Percentiles rank a stretch among this genome's conserved stretches.
Conservation (phyloP, 2,329 filamentous ascomycete species). For the Tolypocladium sp. region DNA sequence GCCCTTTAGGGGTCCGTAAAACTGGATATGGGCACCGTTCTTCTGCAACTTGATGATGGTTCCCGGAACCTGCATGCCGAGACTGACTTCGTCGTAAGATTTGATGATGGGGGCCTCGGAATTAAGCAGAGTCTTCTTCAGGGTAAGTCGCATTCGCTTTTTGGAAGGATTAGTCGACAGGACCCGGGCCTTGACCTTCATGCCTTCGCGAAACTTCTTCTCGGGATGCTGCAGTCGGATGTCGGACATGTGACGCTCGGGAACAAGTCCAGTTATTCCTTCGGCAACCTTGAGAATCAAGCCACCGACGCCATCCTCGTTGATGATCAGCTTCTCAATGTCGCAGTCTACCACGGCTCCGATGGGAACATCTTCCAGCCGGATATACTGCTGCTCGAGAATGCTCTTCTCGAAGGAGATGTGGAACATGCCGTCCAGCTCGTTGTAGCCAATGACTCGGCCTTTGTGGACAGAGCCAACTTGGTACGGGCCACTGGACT, state of each 20-base stretch:
- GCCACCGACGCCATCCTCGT: conserved; percentile 68
- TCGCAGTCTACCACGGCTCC: conserved; percentile 74
- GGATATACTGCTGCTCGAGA: conserved; percentile 79
- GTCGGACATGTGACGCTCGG: conserved; percentile 83
- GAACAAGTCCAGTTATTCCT: conserved; percentile 79
- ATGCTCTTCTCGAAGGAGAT: conserved; percentile 76
- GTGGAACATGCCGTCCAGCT: conserved; percentile 76
- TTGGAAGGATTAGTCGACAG: conserved; percentile 69
- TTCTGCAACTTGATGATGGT: conserved; percentile 75
- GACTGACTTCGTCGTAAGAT: conserved; percentile 62
- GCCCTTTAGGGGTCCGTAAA: conserved; percentile 74
- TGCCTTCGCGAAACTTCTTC: conserved; percentile 87
- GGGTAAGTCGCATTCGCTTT: conserved; percentile 72
- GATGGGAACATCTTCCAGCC: conserved; percentile 81
- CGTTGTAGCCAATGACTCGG: conserved; percentile 78
- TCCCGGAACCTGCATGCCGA: conserved; percentile 72
- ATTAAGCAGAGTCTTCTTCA: conserved; percentile 93
- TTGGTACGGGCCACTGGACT: conserved; percentile 69
- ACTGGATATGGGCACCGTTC: conserved; percentile 81
- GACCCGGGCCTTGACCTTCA: conserved; percentile 76
- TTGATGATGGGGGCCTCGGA: conserved; percentile 75
- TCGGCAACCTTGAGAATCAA: conserved; percentile 78
- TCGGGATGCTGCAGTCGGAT: conserved; percentile 83
- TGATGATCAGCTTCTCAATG: conserved; percentile 76
- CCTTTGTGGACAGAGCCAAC: conserved; percentile 70